Percentiles rank a stretch among this genome's conserved stretches.
These are phyloP conservation scores for Kodamaea fungicola DNA, from an alignment of 1,139 yeast species.

Conservation along the genomic window DNA sequence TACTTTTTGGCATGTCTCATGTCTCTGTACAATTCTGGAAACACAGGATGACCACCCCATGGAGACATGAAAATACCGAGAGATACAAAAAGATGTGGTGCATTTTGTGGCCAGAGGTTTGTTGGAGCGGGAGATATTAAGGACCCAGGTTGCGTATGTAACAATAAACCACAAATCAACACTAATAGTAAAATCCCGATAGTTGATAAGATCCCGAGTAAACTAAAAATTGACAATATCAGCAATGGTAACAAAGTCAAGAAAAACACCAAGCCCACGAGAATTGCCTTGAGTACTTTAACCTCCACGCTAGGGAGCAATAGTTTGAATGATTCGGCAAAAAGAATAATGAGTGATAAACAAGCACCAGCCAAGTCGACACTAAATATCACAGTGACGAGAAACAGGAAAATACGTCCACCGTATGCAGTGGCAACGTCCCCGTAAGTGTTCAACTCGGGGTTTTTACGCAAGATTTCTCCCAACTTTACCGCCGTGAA, in stretches of 20 bases:
- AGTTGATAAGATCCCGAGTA: slow-evolving; percentile 74
- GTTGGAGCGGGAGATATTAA: slow-evolving; percentile 50
- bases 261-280: slow-evolving; percentile 50
- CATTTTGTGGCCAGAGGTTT: slow-evolving; percentile 49
- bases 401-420: slow-evolving; percentile 45
- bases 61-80: slow-evolving; percentile 81
- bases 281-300: slow-evolving; percentile 45
- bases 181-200: slow-evolving; percentile 58
- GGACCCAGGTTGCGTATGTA: slow-evolving; percentile 62
- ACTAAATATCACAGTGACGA: slow-evolving; percentile 70
- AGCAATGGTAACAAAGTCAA: slow-evolving; percentile 74
- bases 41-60: slow-evolving; percentile 89
- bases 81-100: slow-evolving; percentile 49
- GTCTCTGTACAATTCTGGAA: slow-evolving; percentile 75
- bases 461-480: slow-evolving; percentile 25
- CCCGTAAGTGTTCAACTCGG: slow-evolving; percentile 35
- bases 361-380: slow-evolving; percentile 78
- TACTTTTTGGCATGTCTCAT: slow-evolving; percentile 70
- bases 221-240: slow-evolving; percentile 65
- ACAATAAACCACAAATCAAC: slow-evolving; percentile 59
- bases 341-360: slow-evolving; percentile 69
- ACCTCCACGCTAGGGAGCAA: slow-evolving; percentile 53
- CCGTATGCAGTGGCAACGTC: slow-evolving; percentile 46
- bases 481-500: slow-evolving; percentile 61
- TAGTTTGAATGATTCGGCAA: slow-evolving; percentile 78